These are phyloP conservation scores for Pleurotus platypus DNA, from an alignment of 768 basidiomycete genomes.

Conservation along the genomic window DNA sequence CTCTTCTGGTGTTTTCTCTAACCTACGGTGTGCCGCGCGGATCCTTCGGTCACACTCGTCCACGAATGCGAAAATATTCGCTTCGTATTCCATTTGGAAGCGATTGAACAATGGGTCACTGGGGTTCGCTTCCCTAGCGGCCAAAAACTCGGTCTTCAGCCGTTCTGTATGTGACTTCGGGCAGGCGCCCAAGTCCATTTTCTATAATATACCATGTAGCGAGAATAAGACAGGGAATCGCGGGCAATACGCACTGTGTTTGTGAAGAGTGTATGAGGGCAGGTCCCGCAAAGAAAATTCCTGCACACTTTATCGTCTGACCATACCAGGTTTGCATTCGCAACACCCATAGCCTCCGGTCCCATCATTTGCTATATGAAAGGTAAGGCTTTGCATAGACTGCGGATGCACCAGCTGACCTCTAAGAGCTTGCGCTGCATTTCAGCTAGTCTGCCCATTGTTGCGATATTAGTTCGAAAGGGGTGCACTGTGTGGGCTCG, in stretches of 20 bases:
- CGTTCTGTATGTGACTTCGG: conserved; percentile 95
- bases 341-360: conserved; percentile 98
- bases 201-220: conserved; percentile 41
- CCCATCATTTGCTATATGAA: conserved; percentile 95
- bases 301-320: conserved; percentile 97
- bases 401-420: conserved; percentile 20
- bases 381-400: conserved; percentile 40
- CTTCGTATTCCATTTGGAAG: conserved; percentile 95
- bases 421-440: conserved; percentile 92
- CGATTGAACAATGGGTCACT: conserved; percentile 77
- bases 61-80: conserved; percentile 93
- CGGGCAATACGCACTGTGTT: conserved; percentile 73
- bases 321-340: conserved; percentile 90
- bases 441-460: conserved; percentile 93
- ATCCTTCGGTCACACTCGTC: conserved; percentile 98
- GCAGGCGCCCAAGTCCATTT: conserved; percentile 99
- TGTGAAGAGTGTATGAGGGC: conserved; percentile 95
- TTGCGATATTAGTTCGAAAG: conserved; percentile 14
- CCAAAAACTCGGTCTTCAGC: conserved; percentile 85
- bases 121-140: conserved; percentile 72
- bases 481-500: neutral
- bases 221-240: conserved; percentile 6
- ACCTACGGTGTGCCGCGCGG: conserved; percentile 84
- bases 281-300: conserved; percentile 98
- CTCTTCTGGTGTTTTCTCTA: conserved; percentile 99